These are phyloP conservation scores for Eimeria acervulina DNA, from an alignment of 169 alveolate species.

Conservation along the genomic window DNA sequence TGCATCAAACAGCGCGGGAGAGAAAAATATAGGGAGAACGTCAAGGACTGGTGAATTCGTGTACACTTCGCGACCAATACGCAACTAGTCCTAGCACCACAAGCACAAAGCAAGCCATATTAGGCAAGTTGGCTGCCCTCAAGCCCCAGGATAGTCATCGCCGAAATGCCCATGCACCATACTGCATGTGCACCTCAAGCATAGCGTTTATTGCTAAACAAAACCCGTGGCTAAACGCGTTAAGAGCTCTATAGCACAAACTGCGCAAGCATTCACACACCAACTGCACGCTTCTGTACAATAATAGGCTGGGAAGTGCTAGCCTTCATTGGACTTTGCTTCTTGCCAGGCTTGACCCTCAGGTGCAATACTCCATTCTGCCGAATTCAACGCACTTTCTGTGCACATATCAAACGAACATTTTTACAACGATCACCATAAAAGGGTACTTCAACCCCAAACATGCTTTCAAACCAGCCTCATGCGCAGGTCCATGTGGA, in stretches of 20 bases:
- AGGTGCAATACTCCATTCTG: background rate
- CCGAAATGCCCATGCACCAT: background rate
- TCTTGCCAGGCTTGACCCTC: background rate
- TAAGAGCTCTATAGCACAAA: background rate
- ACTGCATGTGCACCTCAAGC: background rate
- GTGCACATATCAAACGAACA: too few species aligned
- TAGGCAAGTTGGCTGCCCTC: background rate
- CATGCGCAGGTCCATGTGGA: too few species aligned
- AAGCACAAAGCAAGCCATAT: too few species aligned
- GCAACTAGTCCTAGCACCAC: background rate
- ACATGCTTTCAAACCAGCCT: too few species aligned
- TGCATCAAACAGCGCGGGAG: background rate
- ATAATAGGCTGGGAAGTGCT: too few species aligned
- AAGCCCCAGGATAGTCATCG: background rate
- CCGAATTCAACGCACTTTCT: too few species aligned
- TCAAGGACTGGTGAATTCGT: background rate
- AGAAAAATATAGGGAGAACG: background rate
- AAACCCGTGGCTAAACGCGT: background rate
- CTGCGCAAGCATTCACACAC: background rate
- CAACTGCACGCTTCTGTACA: background rate
- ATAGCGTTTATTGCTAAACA: background rate
- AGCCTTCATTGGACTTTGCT: background rate
- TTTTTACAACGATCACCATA: too few species aligned
- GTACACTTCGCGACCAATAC: background rate
- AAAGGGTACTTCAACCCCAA: too few species aligned